Evolutionary conservation across 176 grass and related monocot genomes (phyloP), one percentile per base, ranked within the genome.

Genomic region (Oryza australiensis): DNA sequence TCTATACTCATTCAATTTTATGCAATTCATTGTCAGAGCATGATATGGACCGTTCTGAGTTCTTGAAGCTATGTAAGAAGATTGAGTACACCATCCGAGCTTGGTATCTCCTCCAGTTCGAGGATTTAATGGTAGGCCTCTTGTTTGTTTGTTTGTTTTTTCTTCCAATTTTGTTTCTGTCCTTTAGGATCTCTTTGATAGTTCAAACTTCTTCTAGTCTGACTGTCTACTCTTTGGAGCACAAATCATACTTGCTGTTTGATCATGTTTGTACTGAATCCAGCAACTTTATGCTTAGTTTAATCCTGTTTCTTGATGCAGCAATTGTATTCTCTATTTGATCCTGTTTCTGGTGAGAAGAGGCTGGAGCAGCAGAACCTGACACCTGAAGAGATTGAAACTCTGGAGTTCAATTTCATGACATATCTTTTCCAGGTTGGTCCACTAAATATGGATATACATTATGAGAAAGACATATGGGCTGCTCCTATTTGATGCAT

Each of bases 51-150:
- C 88, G 85, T 0, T 60, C 28, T 1, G 94, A 91, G 77, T 96
- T 96, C 75, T n/a, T 83, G 43, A 96, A 89, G 88, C 80, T 96
- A 18, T 92, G 90, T 86, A 93, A 93, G 88, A 93, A 89, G 83
- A 80, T 89, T 27, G 94, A 96, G 66, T 93, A 91, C 87, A 86
- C 91, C 11, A 85, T 97, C 60, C 63, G 88, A 80, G 94, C 94
- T 75, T 97, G 90, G 88, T 91, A 97, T 79, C 86, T 85, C 49
- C 71, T 93, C 70, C 86, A 93, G 33, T 97, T 97, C 72, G 90
- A 97, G 63, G 89, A 93, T 72, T 75, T 97, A 46, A 93, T 91
- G 94, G 90, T 82, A 74, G 59, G 77, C 22, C 63, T 68, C 42
- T 30, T 46, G 10, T 82, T 33, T n/a, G n/a, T n/a, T n/a, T n/a